These are phyloP conservation scores for Fusarium tanahbumbuense DNA, from an alignment of 2,329 filamentous ascomycete genomes.

Conservation along the genomic window DNA sequence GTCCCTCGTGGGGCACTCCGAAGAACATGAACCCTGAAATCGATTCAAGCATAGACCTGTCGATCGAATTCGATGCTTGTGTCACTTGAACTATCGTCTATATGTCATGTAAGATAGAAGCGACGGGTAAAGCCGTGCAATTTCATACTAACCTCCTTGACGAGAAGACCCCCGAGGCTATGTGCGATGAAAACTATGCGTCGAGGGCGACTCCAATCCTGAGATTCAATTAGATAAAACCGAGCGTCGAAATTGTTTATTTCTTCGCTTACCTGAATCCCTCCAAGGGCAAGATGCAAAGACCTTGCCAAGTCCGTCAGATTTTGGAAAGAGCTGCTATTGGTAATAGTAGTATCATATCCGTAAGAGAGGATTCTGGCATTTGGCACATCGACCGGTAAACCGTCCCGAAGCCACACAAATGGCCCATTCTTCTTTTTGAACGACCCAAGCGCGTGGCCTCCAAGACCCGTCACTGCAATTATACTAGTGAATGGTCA, in stretches of 20 bases:
- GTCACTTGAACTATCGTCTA: background rate
- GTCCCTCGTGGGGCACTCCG: background rate
- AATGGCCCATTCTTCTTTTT: conserved; percentile 1
- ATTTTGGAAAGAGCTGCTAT: background rate
- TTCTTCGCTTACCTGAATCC: background rate
- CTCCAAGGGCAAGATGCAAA: background rate
- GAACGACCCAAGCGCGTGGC: background rate
- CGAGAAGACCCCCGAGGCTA: background rate
- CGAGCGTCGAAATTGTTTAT: too few species aligned
- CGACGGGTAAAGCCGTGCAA: too few species aligned
- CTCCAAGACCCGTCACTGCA: background rate
- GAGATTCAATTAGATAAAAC: too few species aligned
- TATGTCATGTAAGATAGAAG: too few species aligned
- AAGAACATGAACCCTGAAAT: background rate
- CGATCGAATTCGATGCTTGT: background rate
- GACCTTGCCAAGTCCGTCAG: background rate
- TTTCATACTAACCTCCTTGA: too few species aligned
- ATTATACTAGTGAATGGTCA: too few species aligned
- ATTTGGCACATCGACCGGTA: background rate
- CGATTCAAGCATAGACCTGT: rapidly evolving
- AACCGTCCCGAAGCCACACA: conserved; percentile 1
- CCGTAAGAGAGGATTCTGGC: conserved; percentile 1
- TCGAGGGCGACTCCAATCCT: too few species aligned
- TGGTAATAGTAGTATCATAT: background rate
- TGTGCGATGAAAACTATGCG: background rate